Conservation (phyloP, 192 early-diverging fungal species). For the Coemansia sp. region DNA sequence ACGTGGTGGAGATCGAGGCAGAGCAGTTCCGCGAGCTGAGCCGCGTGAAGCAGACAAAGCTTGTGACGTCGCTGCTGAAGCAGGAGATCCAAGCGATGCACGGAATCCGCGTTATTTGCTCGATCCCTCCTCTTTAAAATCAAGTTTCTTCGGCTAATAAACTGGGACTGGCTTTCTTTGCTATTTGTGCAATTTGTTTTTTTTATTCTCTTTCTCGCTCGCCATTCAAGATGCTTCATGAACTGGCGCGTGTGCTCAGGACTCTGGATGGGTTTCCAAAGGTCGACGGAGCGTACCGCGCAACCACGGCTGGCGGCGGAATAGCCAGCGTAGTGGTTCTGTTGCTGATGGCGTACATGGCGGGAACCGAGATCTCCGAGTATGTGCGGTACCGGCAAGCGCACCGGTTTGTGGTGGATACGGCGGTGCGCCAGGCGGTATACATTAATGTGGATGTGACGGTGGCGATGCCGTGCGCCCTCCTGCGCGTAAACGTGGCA, state of each 20-base stretch:
- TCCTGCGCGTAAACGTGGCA: constrained; percentile 45
- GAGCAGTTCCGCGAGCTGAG: constrained; percentile 72
- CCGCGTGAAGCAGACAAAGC: constrained; percentile 87
- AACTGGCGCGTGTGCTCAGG: constrained; percentile 15
- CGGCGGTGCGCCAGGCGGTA: constrained; percentile 60
- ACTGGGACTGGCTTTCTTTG: not conserved
- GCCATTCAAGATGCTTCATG: constrained; percentile 9
- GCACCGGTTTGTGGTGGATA: constrained; percentile 84
- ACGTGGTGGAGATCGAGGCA: constrained; percentile 86
- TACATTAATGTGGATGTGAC: constrained; percentile 88
- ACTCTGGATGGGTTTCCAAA: constrained; percentile 86
- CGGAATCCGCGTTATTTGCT: constrained; percentile 66
- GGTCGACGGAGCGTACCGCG: constrained; percentile 78
- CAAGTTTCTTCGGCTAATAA: too few relatives aligned
- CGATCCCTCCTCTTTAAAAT: too few relatives aligned
- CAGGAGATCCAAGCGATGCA: constrained; percentile 94
- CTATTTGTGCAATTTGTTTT: not conserved
- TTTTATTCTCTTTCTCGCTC: too few relatives aligned
- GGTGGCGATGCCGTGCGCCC: constrained; percentile 81
- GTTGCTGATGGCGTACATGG: constrained; percentile 67
- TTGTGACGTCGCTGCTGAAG: constrained; percentile 85
- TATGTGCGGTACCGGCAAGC: constrained; percentile 66
- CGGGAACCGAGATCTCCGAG: constrained; percentile 67
- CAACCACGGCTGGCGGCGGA: constrained; percentile 73
- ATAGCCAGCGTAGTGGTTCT: constrained; percentile 73